A percentile compares a stretch with the other conserved stretches of the same genome.
These are phyloP conservation scores for Fusarium sp. DNA, from an alignment of 2,329 filamentous ascomycete genomes.

Conservation along the genomic window DNA sequence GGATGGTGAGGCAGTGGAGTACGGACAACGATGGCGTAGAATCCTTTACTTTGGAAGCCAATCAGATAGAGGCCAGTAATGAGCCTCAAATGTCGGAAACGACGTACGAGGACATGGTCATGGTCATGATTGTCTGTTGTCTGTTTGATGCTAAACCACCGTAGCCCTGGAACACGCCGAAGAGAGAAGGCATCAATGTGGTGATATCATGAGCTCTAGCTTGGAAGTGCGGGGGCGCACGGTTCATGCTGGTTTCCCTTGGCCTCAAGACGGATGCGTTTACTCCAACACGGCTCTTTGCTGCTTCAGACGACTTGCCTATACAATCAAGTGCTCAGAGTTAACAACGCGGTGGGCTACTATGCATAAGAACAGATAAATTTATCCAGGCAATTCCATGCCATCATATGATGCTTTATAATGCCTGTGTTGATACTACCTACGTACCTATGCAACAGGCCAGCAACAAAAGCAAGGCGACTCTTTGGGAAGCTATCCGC, in stretches of 20 bases:
- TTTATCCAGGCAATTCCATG: neutral
- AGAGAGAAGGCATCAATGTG: neutral
- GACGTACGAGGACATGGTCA: neutral
- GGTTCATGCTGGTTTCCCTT: constrained; percentile 12
- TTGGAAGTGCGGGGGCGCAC: constrained; percentile 39
- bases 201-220: constrained; percentile 22
- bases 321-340: neutral
- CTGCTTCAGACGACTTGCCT: neutral
- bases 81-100: neutral
- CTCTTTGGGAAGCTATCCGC: neutral
- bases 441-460: neutral
- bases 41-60: neutral
- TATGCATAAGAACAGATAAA: neutral
- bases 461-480: neutral
- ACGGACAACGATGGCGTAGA: neutral
- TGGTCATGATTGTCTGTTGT: neutral
- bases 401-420: neutral
- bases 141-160: neutral
- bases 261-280: neutral
- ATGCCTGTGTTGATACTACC: neutral
- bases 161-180: neutral
- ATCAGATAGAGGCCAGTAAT: neutral
- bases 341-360: neutral
- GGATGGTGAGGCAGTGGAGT: neutral
- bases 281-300: constrained; percentile 1